Base-by-base conservation (phyloP, 441 rosid genomes). In the Populus hybrid region DNA sequence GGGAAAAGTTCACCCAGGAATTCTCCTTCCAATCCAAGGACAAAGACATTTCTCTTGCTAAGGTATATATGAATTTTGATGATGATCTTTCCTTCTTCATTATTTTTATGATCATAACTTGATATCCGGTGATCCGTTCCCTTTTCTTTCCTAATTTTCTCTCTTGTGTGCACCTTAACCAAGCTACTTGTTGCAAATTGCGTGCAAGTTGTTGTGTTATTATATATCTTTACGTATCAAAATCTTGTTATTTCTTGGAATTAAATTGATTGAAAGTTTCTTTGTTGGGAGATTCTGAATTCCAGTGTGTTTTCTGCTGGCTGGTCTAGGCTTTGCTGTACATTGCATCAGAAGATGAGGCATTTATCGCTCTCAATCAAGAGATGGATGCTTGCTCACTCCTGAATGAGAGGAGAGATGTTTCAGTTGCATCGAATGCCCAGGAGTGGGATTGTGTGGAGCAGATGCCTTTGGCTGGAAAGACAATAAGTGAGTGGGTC, bases 301-400 rank as follows among this genome's bases (percentile, higher is more conserved):
- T 76, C 36, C 74, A 94, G n/a, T 70, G 28, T 70, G 18, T 78
- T 69, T 40, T 28, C 67, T 59, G 23, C 67, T 40, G 74, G 67
- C 10, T 79, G 66, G 76, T 83, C 82, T 79, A 94, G 98, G 94
- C 85, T 79, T 83, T 94, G 83, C 87, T 94, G 54, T 90, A 83
- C 79, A 85, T 94, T 84, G 95, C 98, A 72, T 95, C 93, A 76
- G 98, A 94, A 81, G 98, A 94, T 85, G 97, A 92, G 84, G 95
- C 94, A 54, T 90, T 85, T 69, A 28, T 86, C 83, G 86, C 90
- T 81, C 75, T 81, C 66, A 86, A 90, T 82, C 81, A 84, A 78
- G 88, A 94, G 81, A 83, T 81, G 81, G 95, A 94, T 79, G 88
- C 91, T 79, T 50, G 38, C 69, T 91, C 88, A 11, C 77, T 89